These are phyloP conservation scores for Farysia itapuensis DNA, from an alignment of 1,284 basidiomycete genomes.

Conservation along the genomic window DNA sequence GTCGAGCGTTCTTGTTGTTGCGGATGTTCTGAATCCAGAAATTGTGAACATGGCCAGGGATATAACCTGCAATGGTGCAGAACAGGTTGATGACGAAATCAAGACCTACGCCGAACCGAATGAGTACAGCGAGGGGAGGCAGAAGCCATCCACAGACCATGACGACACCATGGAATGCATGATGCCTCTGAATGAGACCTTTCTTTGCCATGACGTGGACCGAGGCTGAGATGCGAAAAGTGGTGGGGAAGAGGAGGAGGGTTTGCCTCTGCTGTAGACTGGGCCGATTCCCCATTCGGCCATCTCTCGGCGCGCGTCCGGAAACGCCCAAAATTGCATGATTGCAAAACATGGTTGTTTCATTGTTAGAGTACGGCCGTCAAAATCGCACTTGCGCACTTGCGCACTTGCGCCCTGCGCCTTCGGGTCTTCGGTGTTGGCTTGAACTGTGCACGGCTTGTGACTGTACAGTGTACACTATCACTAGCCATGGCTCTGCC, in stretches of 20 bases:
- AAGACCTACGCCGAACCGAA: slow-evolving; percentile 85
- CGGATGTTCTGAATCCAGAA: slow-evolving; percentile 90
- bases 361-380: no score
- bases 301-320: no score
- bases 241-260: no score
- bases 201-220: slow-evolving; percentile 18
- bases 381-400: no score
- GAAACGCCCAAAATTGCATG: no score
- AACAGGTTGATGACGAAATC: slow-evolving; percentile 93
- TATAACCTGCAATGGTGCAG: slow-evolving; percentile 76
- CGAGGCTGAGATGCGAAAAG: no score
- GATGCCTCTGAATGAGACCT: slow-evolving; percentile 64
- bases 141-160: slow-evolving; percentile 46
- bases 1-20: slow-evolving; percentile 86
- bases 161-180: slow-evolving; percentile 79
- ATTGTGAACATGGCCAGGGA: slow-evolving; percentile 71
- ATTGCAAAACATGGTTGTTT: no score
- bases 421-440: no score
- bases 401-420: no score
- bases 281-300: no score
- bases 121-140: slow-evolving; percentile 72
- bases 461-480: no score
- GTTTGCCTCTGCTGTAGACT: no score
- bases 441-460: background rate
- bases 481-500: slow-evolving; percentile 74